Conservation (phyloP, 2,329 filamentous ascomycete genomes). For the Phialocephala subalpina region DNA sequence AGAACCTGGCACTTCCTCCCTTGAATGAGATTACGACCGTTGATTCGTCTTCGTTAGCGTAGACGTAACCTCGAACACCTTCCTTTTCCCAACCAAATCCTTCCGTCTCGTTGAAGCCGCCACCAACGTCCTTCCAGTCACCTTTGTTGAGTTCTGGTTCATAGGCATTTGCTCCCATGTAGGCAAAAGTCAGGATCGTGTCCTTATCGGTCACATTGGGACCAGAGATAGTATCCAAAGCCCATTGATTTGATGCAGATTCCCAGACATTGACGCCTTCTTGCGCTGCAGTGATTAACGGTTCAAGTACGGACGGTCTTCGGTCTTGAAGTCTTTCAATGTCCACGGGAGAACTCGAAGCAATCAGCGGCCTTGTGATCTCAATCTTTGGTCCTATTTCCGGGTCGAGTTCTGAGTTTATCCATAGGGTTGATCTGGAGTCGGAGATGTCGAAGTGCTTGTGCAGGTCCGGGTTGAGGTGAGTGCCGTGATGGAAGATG, state of each 20-base stretch:
- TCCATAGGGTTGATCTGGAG: constrained; percentile 10
- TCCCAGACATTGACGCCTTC: background rate
- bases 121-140: constrained; percentile 82
- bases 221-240: constrained; percentile 57
- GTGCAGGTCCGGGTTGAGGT: constrained; percentile 1
- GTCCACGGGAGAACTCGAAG: background rate
- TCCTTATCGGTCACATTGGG: constrained; percentile 86
- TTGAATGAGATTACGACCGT: constrained; percentile 92
- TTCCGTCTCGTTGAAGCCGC: constrained; percentile 72
- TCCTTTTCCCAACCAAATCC: constrained; percentile 93
- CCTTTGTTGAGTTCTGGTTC: constrained; percentile 72
- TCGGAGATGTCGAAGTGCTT: constrained; percentile 8
- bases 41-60: constrained; percentile 81
- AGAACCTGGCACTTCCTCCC: constrained; percentile 85
- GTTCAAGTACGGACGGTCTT: constrained; percentile 8
- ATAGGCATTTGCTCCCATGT: constrained; percentile 89
- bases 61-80: constrained; percentile 89
- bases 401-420: background rate
- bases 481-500: constrained; percentile 12
- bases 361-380: constrained; percentile 9
- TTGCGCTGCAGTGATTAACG: constrained; percentile 8
- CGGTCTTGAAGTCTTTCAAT: constrained; percentile 9
- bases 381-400: background rate
- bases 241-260: constrained; percentile 11
- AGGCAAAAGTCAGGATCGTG: constrained; percentile 81